Evolutionary conservation across 75 land plant genomes (phyloP).

Genomic region (Selaginella moellendorffii): DNA sequence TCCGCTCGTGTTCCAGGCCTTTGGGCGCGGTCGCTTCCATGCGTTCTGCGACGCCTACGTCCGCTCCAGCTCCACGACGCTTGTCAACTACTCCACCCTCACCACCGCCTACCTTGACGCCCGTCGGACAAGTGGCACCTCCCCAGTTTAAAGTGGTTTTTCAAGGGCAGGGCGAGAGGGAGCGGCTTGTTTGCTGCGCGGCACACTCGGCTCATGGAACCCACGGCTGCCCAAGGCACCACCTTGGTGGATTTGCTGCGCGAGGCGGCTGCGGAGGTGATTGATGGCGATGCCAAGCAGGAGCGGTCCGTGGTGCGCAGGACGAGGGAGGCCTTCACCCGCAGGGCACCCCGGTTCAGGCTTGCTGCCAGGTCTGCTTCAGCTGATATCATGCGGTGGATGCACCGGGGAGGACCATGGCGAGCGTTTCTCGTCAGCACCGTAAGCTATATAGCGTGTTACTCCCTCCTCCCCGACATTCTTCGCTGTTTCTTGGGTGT

Average conservation of each 20-base stretch:
- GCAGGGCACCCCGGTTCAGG: slow-evolving; percentile 18
- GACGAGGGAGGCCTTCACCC: slow-evolving; percentile 17
- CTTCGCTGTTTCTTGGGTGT: not conserved
- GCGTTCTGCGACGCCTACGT: slow-evolving; percentile 32
- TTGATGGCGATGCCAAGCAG: not conserved
- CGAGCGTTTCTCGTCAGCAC: slow-evolving; percentile 52
- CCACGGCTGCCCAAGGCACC: too few relatives aligned
- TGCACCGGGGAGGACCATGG: slow-evolving; percentile 44
- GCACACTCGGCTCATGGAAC: too few relatives aligned
- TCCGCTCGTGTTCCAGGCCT: slow-evolving; percentile 57
- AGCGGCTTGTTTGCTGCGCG: too few relatives aligned
- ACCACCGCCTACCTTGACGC: not conserved
- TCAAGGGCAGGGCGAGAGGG: too few relatives aligned
- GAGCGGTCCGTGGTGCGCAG: slow-evolving; percentile 23
- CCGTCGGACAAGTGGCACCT: too few relatives aligned
- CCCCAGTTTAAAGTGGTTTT: too few relatives aligned
- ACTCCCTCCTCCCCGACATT: too few relatives aligned
- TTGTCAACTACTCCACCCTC: not conserved
- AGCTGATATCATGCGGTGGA: slow-evolving; percentile 29
- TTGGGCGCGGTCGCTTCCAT: slow-evolving; percentile 85
- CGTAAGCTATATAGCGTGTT: slow-evolving; percentile 27
- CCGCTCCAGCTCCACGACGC: not conserved
- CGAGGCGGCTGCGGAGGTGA: not conserved
- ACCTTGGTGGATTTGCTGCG: not conserved
- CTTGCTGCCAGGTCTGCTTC: slow-evolving; percentile 34